phyloP scores from a whole-genome alignment of 805 yeast species.

The Ogataea neopini region DNA sequence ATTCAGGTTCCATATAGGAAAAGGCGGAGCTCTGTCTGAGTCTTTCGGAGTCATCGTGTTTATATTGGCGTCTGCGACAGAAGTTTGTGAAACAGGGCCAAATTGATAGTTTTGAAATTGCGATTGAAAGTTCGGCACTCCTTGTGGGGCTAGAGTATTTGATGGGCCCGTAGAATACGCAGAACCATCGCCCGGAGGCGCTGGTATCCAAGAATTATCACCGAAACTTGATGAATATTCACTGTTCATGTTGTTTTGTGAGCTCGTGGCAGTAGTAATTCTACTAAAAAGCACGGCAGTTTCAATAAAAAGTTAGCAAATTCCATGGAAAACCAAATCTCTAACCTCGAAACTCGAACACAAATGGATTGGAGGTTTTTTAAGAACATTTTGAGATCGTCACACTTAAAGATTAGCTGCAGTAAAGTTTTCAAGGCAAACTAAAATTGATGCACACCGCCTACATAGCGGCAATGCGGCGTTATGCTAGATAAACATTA shows the following conservation, averaged over 20 bases:
- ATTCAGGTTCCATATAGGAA: neutral
- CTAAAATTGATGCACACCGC: constrained; percentile 6
- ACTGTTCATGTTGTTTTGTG: constrained; percentile 2
- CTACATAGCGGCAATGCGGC: constrained; percentile 5
- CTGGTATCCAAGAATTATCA: constrained; percentile 3
- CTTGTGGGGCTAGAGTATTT: neutral
- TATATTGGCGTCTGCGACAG: neutral
- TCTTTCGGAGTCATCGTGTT: constrained; percentile 1
- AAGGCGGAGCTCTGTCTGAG: neutral
- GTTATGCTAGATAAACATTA: neutral
- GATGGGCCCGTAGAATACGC: neutral
- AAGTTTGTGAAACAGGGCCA: neutral
- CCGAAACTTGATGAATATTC: neutral
- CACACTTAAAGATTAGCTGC: constrained; percentile 4
- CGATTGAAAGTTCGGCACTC: neutral
- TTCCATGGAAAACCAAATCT: neutral
- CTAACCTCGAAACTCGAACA: neutral
- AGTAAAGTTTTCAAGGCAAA: neutral
- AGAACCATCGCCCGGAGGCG: neutral
- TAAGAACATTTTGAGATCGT: constrained; percentile 1
- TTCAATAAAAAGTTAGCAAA: neutral
- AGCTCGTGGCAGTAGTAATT: neutral
- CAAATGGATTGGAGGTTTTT: neutral
- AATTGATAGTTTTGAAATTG: neutral
- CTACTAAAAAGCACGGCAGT: neutral